Evolutionary conservation across 2,329 filamentous ascomycete genomes (phyloP).

Genomic region (Mariannaea sp.): DNA sequence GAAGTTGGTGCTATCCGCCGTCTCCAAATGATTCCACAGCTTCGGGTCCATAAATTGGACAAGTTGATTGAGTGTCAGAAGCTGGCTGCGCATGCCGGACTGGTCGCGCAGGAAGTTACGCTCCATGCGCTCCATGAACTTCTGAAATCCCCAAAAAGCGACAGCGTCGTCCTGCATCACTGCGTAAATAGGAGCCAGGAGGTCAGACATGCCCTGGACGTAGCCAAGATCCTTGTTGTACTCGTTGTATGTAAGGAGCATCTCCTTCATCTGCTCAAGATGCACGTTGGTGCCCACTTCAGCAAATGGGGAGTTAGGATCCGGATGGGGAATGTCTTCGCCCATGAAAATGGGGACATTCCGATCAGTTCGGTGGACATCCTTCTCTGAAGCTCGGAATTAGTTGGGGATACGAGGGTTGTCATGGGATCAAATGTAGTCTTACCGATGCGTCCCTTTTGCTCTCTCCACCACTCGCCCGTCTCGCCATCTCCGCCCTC

Average conservation of each 20-base stretch:
- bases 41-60: constrained; percentile 97
- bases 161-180: constrained; percentile 97
- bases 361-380: constrained; percentile 95
- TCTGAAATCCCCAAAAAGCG: constrained; percentile 95
- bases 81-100: constrained; percentile 91
- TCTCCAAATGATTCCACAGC: constrained; percentile 87
- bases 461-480: constrained; percentile 96
- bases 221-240: constrained; percentile 96
- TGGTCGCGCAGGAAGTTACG: constrained; percentile 95
- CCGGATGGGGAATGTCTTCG: constrained; percentile 94
- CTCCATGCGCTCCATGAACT: constrained; percentile 98
- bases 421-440: constrained; percentile 19
- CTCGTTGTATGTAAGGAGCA: constrained; percentile 98
- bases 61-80: constrained; percentile 88
- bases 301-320: constrained; percentile 93
- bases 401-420: constrained; percentile 17
- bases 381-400: constrained; percentile 75
- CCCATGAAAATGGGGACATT: constrained; percentile 94
- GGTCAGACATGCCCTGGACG: constrained; percentile 98
- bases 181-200: constrained; percentile 93
- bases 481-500: constrained; percentile 78
- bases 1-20: constrained; percentile 95
- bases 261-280: constrained; percentile 98
- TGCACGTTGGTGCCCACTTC: constrained; percentile 94
- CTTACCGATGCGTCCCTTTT: constrained; percentile 90